These are phyloP conservation scores for Castanea crenata DNA, from an alignment of 306 rosid species.

Conservation along the genomic window DNA sequence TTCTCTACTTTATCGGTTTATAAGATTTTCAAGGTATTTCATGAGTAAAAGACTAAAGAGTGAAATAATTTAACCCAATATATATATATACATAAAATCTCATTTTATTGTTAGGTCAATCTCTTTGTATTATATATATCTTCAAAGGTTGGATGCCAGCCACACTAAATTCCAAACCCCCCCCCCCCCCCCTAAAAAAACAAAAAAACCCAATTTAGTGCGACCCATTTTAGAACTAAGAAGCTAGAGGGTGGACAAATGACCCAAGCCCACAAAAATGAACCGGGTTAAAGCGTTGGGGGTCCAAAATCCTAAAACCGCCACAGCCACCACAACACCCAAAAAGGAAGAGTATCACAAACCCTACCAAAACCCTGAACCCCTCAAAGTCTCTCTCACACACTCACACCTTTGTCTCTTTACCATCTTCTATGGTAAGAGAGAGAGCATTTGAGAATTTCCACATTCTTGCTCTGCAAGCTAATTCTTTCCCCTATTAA, in stretches of 20 bases:
- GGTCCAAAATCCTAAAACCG: constrained; percentile 2
- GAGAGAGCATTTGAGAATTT: neutral
- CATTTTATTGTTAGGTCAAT: too few species aligned
- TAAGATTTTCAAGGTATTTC: too few species aligned
- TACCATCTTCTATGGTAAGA: constrained; percentile 13
- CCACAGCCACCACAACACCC: neutral
- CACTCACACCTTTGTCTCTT: neutral
- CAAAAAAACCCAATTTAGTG: too few species aligned
- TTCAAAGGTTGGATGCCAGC: too few species aligned
- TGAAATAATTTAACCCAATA: too few species aligned
- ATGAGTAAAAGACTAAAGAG: too few species aligned
- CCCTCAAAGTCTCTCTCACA: neutral
- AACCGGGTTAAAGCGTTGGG: neutral
- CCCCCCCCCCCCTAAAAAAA: too few species aligned
- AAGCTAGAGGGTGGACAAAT: too few species aligned
- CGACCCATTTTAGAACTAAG: neutral
- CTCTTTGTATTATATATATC: too few species aligned
- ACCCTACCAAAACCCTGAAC: constrained; percentile 49
- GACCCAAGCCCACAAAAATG: neutral
- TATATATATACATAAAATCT: too few species aligned
- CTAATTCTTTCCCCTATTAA: neutral
- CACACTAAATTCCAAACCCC: too few species aligned
- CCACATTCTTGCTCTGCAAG: constrained; percentile 11
- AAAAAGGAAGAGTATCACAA: neutral
- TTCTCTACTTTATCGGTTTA: accelerated